phyloP scores from a whole-genome alignment of 2,329 filamentous ascomycete genomes.

The Trichoderma sp. region DNA sequence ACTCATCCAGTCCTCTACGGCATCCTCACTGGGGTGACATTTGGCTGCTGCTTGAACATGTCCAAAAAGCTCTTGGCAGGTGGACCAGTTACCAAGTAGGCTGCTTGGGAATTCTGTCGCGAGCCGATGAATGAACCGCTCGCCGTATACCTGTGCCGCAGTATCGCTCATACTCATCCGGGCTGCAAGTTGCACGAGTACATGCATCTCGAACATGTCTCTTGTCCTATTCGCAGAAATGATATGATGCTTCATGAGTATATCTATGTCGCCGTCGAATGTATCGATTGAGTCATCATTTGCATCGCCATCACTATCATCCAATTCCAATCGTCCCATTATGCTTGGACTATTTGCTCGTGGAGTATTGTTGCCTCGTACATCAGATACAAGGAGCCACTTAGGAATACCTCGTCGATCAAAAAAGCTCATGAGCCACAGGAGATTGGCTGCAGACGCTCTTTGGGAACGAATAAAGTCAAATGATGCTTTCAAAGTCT shows the following conservation, averaged over 20 bases:
- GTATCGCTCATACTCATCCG: background rate
- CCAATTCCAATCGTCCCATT: background rate
- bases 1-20: background rate
- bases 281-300: background rate
- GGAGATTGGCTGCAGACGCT: constrained; percentile 45
- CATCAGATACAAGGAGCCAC: background rate
- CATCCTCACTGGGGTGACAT: background rate
- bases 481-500: constrained; percentile 29
- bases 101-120: constrained; percentile 31
- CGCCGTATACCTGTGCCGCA: background rate
- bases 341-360: background rate
- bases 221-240: constrained; percentile 13
- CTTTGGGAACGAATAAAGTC: constrained; percentile 41
- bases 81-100: background rate
- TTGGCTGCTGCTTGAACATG: constrained; percentile 11
- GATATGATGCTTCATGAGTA: background rate
- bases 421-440: constrained; percentile 54
- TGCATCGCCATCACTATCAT: background rate
- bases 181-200: constrained; percentile 28
- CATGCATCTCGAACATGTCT: constrained; percentile 29
- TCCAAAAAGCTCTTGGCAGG: background rate
- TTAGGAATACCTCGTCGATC: constrained; percentile 47
- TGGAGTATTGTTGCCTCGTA: background rate
- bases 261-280: constrained; percentile 3
- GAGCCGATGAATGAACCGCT: background rate